phyloP scores from a whole-genome alignment of 1,139 yeast genomes.

The Hanseniaspora uvarum region DNA sequence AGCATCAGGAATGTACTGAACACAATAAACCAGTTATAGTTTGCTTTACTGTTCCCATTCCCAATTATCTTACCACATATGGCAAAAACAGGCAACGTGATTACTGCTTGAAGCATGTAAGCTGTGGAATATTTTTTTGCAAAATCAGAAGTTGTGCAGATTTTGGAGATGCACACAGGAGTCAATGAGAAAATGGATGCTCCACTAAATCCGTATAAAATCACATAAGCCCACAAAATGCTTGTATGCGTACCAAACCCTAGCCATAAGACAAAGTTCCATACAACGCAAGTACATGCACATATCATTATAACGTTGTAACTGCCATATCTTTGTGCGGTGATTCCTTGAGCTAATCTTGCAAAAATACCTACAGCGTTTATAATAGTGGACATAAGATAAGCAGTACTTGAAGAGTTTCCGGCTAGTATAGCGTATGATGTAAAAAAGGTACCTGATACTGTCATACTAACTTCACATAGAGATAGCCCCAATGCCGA shows the following conservation, averaged over 20 bases:
- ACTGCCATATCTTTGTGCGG: slow-evolving; percentile 48
- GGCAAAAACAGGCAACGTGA: slow-evolving; percentile 40
- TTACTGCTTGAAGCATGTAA: slow-evolving; percentile 38
- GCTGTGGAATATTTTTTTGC: slow-evolving; percentile 44
- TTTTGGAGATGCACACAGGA: slow-evolving; percentile 44
- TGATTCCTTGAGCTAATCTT: slow-evolving; percentile 44
- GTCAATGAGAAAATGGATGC: slow-evolving; percentile 36
- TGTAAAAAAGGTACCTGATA: slow-evolving; percentile 31
- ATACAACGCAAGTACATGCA: slow-evolving; percentile 36
- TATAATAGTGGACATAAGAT: slow-evolving; percentile 44
- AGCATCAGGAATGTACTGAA: slow-evolving; percentile 23
- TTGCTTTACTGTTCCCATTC: slow-evolving; percentile 26
- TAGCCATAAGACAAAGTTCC: slow-evolving; percentile 30
- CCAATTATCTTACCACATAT: slow-evolving; percentile 45
- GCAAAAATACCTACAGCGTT: slow-evolving; percentile 55
- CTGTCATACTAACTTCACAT: slow-evolving; percentile 47
- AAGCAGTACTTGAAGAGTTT: slow-evolving; percentile 15
- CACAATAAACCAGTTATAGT: slow-evolving; percentile 28
- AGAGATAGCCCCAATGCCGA: slow-evolving; percentile 38
- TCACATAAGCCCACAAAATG: slow-evolving; percentile 32
- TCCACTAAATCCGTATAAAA: slow-evolving; percentile 32
- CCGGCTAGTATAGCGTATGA: slow-evolving; percentile 26
- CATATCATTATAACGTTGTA: slow-evolving; percentile 45
- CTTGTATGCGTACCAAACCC: slow-evolving; percentile 31
- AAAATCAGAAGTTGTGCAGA: slow-evolving; percentile 41